Conservation (phyloP, 2,329 filamentous ascomycete species). For the Sclerotinia trifoliorum region DNA sequence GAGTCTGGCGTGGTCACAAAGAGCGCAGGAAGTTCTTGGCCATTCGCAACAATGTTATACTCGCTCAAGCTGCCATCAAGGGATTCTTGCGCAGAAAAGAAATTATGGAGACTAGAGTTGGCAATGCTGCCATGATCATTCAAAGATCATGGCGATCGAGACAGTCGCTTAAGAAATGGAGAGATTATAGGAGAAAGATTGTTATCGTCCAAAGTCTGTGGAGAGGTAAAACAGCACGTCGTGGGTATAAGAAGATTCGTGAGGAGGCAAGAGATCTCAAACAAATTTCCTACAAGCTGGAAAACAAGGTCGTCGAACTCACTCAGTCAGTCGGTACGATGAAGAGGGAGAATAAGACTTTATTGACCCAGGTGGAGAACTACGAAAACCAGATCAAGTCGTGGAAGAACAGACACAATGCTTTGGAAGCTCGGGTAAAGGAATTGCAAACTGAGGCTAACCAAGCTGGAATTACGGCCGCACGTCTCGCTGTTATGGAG, state of each 20-base stretch:
- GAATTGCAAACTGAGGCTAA: constrained; percentile 96
- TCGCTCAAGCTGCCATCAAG: constrained; percentile 87
- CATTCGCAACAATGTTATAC: constrained; percentile 79
- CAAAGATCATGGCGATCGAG: constrained; percentile 87
- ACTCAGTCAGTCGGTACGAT: constrained; percentile 90
- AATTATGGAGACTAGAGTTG: constrained; percentile 90
- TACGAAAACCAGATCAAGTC: constrained; percentile 96
- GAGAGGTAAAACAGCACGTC: constrained; percentile 79
- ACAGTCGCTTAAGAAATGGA: constrained; percentile 75
- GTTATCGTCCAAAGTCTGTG: constrained; percentile 89
- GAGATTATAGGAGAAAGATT: constrained; percentile 85
- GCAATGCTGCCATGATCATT: constrained; percentile 86
- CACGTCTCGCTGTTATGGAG: constrained; percentile 86
- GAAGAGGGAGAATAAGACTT: constrained; percentile 90
- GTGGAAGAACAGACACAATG: constrained; percentile 89
- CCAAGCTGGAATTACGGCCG: constrained; percentile 92
- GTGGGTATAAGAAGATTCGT: constrained; percentile 83
- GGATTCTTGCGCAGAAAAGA: constrained; percentile 87
- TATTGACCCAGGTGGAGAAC: constrained; percentile 86
- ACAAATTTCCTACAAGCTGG: constrained; percentile 98
- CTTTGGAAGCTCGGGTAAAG: constrained; percentile 83
- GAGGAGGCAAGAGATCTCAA: constrained; percentile 98
- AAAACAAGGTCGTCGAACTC: constrained; percentile 99
- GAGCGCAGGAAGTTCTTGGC: constrained; percentile 76
- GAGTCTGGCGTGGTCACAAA: constrained; percentile 90